Base-by-base conservation (phyloP, 2,329 filamentous ascomycete genomes). In the Ophiostoma triangulosporum region DNA sequence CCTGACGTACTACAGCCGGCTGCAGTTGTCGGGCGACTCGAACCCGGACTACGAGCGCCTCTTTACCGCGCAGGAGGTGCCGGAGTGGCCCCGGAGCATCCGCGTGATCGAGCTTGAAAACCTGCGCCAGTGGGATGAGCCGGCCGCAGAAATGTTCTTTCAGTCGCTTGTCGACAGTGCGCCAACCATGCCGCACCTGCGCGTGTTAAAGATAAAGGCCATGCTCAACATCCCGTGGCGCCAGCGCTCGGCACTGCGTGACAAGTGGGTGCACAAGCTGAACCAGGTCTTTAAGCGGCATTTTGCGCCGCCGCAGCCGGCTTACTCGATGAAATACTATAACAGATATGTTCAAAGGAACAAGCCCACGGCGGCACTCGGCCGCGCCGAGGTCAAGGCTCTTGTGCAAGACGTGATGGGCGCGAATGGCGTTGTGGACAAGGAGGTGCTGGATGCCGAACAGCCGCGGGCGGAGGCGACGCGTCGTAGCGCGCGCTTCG, bases 191-290 rank as follows among this genome's bases (percentile, higher is more conserved):
- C 78, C 74, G 0, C 70, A 80, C 55, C 74, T 97, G 24, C 82
- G 88, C 8, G 73, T 76, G 43, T 70, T 96, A 11, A 74, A 78
- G 1, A 77, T 96, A 59, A 86, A 84, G 61, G 83, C 84, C 1
- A 91, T 88, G 66, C 72, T 96, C 48, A 81, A 90, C 62, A 77
- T 81, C 46, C 82, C 85, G 11, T 95, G 89, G 87, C 83, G 88
- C 57, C 80, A 88, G 63, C 80, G 91, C 40, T 86, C 86, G 17
- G 76, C 76, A n/a, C 83, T 96, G 62, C 79, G 90, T 36, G 80
- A 84, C 59, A 78, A 80, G 58, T 95, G 89, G 87, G 81, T 81
- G 50, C 73, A 77, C n/a, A 81, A 75, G 57, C 70, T 96, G 51
- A 76, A 81, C 53, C 73, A 71, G 12, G 75, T 88, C 3, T 90